Conservation (phyloP, 257 asterid species). For the Capsicum chinense region DNA sequence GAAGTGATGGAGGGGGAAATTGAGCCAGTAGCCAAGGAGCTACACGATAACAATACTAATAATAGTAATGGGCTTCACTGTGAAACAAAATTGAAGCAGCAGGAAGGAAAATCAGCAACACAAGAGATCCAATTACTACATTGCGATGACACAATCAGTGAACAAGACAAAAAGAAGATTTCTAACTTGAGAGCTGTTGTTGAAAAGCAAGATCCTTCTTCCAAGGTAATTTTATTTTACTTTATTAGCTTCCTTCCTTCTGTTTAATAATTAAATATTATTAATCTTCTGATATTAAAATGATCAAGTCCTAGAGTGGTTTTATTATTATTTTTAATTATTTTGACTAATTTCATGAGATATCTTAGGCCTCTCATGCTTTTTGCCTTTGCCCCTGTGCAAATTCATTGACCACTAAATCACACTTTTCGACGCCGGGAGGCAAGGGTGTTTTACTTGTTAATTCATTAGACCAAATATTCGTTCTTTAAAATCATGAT, state of each 20-base stretch:
- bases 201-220: constrained; percentile 63
- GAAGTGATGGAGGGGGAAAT: constrained; percentile 2
- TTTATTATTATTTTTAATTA: too few relatives aligned
- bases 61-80: not conserved
- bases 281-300: too few relatives aligned
- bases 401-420: too few relatives aligned
- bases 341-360: too few relatives aligned
- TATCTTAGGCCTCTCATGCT: too few relatives aligned
- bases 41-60: not conserved
- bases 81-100: not conserved
- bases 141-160: constrained; percentile 1
- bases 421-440: too few relatives aligned
- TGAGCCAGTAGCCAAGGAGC: not conserved
- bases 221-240: constrained; percentile 49
- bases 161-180: constrained; percentile 49
- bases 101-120: not conserved
- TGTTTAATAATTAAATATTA: too few relatives aligned
- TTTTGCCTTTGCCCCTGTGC: too few relatives aligned
- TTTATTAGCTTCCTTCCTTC: too few relatives aligned
- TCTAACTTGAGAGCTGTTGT: constrained; percentile 46
- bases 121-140: not conserved
- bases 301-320: too few relatives aligned
- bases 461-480: not conserved
- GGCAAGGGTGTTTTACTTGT: too few relatives aligned
- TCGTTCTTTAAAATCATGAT: not conserved